These are phyloP conservation scores for Ogataea hybrid DNA, from an alignment of 1,139 yeast species.

Conservation along the genomic window DNA sequence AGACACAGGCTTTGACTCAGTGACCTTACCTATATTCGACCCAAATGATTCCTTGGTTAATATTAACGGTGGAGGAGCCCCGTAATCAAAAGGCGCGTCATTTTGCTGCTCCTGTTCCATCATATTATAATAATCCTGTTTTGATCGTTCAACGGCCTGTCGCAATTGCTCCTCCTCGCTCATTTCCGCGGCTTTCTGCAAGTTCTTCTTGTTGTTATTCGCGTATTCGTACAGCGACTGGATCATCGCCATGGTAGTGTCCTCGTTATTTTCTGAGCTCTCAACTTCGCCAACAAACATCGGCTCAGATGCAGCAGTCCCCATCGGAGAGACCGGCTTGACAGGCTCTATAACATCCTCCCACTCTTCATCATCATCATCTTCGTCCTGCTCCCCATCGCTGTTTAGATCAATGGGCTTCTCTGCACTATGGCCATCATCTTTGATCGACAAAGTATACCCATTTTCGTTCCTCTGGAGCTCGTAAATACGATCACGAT, in stretches of 20 bases:
- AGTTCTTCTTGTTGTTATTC: constrained; percentile 22
- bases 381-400: constrained; percentile 20
- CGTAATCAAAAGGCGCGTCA: constrained; percentile 6
- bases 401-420: constrained; percentile 29
- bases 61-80: constrained; percentile 24
- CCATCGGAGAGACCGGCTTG: constrained; percentile 14
- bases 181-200: background rate
- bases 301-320: constrained; percentile 21
- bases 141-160: constrained; percentile 44
- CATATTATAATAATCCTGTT: constrained; percentile 28
- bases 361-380: constrained; percentile 20
- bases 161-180: background rate
- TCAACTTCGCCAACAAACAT: constrained; percentile 20
- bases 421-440: constrained; percentile 38
- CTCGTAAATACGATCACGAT: constrained; percentile 72
- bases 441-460: constrained; percentile 72
- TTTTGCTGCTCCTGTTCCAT: constrained; percentile 14
- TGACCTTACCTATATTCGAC: constrained; percentile 3
- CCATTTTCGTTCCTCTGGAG: constrained; percentile 79
- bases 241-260: constrained; percentile 27
- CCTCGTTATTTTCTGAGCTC: constrained; percentile 15
- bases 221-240: constrained; percentile 33
- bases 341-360: constrained; percentile 20
- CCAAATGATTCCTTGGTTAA: constrained; percentile 13
- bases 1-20: background rate